Conservation (phyloP, 176 grass and related monocot genomes). For the Elymus sibiricus region DNA sequence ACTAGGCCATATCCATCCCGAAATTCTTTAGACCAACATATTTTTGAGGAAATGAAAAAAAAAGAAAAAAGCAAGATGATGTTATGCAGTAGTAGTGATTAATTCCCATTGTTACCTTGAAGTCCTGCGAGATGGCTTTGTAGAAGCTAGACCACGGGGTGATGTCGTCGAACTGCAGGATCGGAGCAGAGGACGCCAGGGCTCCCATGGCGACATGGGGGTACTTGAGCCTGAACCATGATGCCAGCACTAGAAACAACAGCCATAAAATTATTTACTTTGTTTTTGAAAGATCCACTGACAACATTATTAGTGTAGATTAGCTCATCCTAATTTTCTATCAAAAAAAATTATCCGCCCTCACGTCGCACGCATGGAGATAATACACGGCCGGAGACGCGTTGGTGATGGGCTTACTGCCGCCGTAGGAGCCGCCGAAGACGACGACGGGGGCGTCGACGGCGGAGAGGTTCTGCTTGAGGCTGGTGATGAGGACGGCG, state of each 20-base stretch:
- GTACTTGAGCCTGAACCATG: slow-evolving; percentile 98
- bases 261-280: not conserved
- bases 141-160: slow-evolving; percentile 74
- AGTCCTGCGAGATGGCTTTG: slow-evolving; percentile 76
- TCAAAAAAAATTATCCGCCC: no score
- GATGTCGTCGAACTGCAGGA: slow-evolving; percentile 84
- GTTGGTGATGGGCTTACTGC: slow-evolving; percentile 47
- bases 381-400: no score
- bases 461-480: slow-evolving; percentile 74
- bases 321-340: not conserved
- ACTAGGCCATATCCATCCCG: no score
- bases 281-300: not conserved
- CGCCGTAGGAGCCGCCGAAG: slow-evolving; percentile 90
- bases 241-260: slow-evolving; percentile 59
- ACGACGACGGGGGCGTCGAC: slow-evolving; percentile 75
- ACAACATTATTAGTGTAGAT: not conserved
- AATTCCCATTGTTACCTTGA: slow-evolving; percentile 42
- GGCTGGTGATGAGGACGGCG: slow-evolving; percentile 74
- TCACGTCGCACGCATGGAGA: no score
- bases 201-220: slow-evolving; percentile 86
- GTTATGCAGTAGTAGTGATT: not conserved
- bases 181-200: slow-evolving; percentile 75
- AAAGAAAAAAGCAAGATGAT: not conserved
- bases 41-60: no score
- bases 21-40: no score